Conservation (phyloP, 257 asterid species). For the Primulina huaijiensis region DNA sequence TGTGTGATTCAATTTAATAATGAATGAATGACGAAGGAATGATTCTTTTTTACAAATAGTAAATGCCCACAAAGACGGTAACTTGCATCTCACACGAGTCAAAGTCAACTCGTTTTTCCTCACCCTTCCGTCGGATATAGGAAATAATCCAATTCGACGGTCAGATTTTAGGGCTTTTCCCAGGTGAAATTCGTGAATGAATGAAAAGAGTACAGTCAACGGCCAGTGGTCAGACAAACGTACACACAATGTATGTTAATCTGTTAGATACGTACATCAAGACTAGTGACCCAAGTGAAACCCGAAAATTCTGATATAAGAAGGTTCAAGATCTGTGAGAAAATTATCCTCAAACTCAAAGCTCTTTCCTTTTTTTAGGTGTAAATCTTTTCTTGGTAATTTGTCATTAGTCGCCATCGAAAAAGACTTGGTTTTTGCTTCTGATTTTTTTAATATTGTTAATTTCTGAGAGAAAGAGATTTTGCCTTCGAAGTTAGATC, state of each 20-base stretch:
- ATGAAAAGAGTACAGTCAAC: constrained; percentile 37
- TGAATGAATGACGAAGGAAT: background rate
- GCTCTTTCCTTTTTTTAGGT: constrained; percentile 16
- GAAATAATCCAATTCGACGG: constrained; percentile 21
- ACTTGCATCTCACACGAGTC: constrained; percentile 23
- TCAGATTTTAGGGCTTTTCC: background rate
- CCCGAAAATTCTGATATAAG: background rate
- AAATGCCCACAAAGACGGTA: background rate
- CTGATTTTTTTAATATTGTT: background rate
- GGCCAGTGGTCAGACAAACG: constrained; percentile 12
- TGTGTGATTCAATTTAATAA: background rate
- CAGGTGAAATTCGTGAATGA: constrained; percentile 16
- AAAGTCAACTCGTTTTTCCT: constrained; percentile 31
- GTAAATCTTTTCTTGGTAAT: constrained; percentile 29
- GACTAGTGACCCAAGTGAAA: background rate
- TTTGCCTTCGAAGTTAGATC: constrained; percentile 16
- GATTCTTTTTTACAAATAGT: background rate
- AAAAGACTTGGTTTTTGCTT: constrained; percentile 5
- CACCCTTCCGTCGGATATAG: constrained; percentile 18
- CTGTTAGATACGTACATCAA: constrained; percentile 5
- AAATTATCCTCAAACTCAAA: constrained; percentile 22
- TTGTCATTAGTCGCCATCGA: constrained; percentile 21
- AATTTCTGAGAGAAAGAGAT: background rate
- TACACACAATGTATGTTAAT: constrained; percentile 20
- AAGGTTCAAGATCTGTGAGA: background rate